A percentile compares a stretch with the other conserved stretches of the same genome.
Evolutionary conservation across 495 filamentous ascomycete genomes (phyloP).

Genomic region (Cetradonia linearis): DNA sequence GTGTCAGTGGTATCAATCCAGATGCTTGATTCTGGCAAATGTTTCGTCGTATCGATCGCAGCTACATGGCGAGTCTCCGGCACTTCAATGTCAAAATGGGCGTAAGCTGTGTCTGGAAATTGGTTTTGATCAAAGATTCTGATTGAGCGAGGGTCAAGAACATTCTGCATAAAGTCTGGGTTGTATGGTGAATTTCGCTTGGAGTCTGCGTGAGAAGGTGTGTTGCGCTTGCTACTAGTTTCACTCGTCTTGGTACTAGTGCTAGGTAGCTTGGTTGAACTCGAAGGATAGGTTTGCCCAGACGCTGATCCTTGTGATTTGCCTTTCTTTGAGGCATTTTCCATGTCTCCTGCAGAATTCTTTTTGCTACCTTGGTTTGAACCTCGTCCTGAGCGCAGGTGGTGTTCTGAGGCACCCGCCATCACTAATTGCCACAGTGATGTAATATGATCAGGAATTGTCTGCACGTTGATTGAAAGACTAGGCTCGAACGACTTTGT

Average conservation of each 20-base stretch:
- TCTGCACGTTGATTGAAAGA: background rate
- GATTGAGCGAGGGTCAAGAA: background rate
- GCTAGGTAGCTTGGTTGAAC: background rate
- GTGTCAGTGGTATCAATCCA: background rate
- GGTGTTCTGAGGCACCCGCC: background rate
- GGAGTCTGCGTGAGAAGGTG: background rate
- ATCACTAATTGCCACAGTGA: background rate
- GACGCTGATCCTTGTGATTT: background rate
- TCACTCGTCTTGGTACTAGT: background rate
- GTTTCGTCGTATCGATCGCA: background rate
- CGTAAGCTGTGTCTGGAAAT: background rate
- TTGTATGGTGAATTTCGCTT: background rate
- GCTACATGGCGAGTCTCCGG: background rate
- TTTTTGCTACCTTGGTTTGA: background rate
- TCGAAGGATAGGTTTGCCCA: background rate
- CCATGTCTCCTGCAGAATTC: background rate
- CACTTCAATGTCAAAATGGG: background rate
- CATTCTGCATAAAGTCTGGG: background rate
- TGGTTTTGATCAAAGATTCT: background rate
- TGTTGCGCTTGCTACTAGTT: background rate
- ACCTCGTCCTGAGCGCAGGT: background rate
- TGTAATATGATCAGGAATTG: background rate
- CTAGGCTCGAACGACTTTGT: background rate
- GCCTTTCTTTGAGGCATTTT: background rate
- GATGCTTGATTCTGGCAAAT: background rate